Conservation (phyloP, 176 grass and related monocot species). For the Saccharum officinarum region DNA sequence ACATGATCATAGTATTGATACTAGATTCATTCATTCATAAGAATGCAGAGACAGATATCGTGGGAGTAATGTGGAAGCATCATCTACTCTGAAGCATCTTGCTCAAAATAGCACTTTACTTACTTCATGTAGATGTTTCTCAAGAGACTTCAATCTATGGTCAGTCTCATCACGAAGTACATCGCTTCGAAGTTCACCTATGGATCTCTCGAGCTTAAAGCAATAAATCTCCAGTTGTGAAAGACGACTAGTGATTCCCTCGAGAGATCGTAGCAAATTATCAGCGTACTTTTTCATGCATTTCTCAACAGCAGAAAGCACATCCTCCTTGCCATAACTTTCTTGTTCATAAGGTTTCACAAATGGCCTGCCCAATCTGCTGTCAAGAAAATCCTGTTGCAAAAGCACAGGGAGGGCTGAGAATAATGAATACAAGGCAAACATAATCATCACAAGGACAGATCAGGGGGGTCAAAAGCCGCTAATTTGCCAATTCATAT, state of each 20-base stretch:
- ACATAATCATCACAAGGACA: not conserved
- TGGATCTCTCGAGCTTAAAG: constrained; percentile 70
- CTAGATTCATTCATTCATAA: not conserved
- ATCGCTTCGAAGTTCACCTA: constrained; percentile 65
- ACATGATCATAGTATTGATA: not conserved
- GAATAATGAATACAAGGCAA: not conserved
- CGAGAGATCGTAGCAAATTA: constrained; percentile 73
- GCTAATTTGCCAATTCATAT: not conserved
- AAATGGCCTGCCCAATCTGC: constrained; percentile 53
- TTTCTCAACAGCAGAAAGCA: constrained; percentile 76
- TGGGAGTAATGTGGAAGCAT: not conserved
- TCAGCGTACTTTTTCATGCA: constrained; percentile 93
- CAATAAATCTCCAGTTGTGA: constrained; percentile 78
- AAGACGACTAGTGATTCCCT: constrained; percentile 67
- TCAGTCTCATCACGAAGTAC: constrained; percentile 59
- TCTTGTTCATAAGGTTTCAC: constrained; percentile 67
- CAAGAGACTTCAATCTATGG: constrained; percentile 66
- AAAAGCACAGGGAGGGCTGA: not conserved
- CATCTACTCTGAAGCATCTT: not conserved
- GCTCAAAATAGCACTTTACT: constrained; percentile 44
- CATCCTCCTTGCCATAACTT: constrained; percentile 65
- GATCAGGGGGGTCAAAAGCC: not conserved
- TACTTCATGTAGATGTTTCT: constrained; percentile 88
- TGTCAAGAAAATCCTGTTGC: constrained; percentile 64
- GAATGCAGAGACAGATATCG: not conserved